A percentile compares a stretch with the other conserved stretches of the same genome.
Evolutionary conservation across 73 alveolate species (phyloP).

Genomic region (Tetrahymena malaccensis): DNA sequence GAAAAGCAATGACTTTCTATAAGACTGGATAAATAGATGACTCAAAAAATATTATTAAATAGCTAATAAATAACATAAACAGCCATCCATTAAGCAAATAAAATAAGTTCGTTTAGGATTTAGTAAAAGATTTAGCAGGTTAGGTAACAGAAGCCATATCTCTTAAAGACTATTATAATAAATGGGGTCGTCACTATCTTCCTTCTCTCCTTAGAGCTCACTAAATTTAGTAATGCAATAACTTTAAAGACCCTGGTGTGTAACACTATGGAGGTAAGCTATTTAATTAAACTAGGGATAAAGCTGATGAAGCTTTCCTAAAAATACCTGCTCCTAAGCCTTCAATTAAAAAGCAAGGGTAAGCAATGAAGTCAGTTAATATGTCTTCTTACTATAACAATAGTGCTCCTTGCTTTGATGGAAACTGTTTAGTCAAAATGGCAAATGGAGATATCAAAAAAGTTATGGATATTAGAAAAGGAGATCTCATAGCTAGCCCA

Average conservation of each 20-base stretch:
- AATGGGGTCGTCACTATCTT: neutral
- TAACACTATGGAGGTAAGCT: neutral
- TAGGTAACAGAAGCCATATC: neutral
- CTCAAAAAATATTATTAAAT: neutral
- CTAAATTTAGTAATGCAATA: neutral
- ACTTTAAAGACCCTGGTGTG: neutral
- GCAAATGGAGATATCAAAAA: neutral
- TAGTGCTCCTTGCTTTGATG: conserved; percentile 9
- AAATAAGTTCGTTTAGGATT: neutral
- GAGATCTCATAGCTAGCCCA: neutral
- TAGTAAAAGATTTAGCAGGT: neutral
- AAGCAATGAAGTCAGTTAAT: neutral
- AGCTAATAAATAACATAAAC: neutral
- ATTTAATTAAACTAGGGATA: neutral
- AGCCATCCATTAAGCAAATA: neutral
- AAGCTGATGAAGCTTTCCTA: conserved; percentile 5
- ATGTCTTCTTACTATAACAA: neutral
- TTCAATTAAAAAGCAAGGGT: neutral
- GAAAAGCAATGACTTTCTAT: neutral
- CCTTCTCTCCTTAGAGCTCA: conserved; percentile 2
- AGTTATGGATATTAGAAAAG: neutral
- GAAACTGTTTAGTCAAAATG: neutral
- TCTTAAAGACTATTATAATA: neutral
- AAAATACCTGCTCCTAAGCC: neutral
- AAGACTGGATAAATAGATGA: neutral